Percentiles rank a stretch among this genome's conserved stretches.
Evolutionary conservation across 139 green algal species (phyloP).

Genomic region (Volvox reticuliferus): DNA sequence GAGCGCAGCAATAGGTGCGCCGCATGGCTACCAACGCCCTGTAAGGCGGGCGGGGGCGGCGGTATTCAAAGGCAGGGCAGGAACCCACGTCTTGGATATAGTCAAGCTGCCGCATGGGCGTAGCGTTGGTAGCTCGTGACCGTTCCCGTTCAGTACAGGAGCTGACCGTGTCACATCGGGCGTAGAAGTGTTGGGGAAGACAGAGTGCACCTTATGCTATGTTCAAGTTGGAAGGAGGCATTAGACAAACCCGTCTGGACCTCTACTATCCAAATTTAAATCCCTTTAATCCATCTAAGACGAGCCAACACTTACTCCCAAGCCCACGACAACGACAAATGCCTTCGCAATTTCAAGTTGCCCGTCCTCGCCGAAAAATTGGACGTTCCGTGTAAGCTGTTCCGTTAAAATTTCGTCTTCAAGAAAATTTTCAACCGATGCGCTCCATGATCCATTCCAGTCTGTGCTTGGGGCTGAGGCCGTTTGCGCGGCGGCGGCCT

Average conservation of each 20-base stretch:
- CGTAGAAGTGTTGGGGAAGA: too few species aligned
- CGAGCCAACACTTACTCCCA: constrained; percentile 77
- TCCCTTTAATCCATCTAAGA: too few species aligned
- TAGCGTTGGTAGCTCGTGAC: too few species aligned
- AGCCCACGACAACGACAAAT: constrained; percentile 95
- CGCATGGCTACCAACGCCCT: constrained; percentile 96
- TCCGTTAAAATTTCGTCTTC: constrained; percentile 87
- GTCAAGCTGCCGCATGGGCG: too few species aligned
- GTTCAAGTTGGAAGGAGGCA: too few species aligned
- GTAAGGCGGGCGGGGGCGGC: not conserved
- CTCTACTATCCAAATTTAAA: too few species aligned
- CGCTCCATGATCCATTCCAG: not conserved
- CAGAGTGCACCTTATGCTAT: too few species aligned
- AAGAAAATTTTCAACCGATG: constrained; percentile 45
- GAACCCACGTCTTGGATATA: too few species aligned
- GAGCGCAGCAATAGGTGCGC: constrained; percentile 94
- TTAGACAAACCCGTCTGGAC: too few species aligned
- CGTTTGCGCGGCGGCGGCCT: not conserved
- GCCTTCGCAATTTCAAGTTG: constrained; percentile 75
- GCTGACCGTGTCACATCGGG: too few species aligned
- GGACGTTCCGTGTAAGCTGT: constrained; percentile 93
- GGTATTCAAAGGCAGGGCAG: too few species aligned
- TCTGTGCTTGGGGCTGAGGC: not conserved
- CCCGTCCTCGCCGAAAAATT: constrained; percentile 92
- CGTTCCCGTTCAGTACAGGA: too few species aligned